A percentile compares a stretch with the other conserved stretches of the same genome.
These are phyloP conservation scores for Chaetomiaceae sp. DNA, from an alignment of 2,329 filamentous ascomycete genomes.

Conservation along the genomic window DNA sequence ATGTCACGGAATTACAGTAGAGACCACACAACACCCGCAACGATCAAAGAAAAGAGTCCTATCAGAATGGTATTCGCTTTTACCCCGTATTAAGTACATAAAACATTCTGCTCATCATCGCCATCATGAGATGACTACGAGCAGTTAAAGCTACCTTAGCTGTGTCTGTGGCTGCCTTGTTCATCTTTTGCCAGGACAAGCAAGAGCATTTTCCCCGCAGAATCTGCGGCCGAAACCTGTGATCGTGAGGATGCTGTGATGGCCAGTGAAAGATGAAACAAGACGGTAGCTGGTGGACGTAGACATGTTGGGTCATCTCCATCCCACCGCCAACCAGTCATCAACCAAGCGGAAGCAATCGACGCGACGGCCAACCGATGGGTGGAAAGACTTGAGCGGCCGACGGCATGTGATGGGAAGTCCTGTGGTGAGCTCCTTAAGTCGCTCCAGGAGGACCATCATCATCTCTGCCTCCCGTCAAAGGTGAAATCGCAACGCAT, in stretches of 20 bases:
- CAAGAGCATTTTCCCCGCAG: neutral
- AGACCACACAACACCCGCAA: neutral
- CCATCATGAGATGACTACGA: neutral
- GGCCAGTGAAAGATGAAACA: neutral
- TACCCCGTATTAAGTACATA: constrained; percentile 10
- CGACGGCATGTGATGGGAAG: neutral
- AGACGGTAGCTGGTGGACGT: neutral
- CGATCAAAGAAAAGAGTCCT: neutral
- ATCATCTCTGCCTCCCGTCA: neutral
- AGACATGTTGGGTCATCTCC: neutral
- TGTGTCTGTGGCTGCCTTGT: neutral
- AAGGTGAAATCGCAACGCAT: neutral
- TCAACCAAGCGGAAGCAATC: neutral
- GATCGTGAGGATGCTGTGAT: neutral
- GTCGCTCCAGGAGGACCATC: neutral
- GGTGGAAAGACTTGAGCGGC: neutral
- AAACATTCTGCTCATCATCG: neutral
- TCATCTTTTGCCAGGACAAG: neutral
- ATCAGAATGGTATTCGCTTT: constrained; percentile 11
- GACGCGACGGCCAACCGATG: constrained; percentile 1
- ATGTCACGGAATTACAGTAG: no score
- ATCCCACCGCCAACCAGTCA: neutral
- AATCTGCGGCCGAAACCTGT: neutral
- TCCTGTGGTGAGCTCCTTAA: constrained; percentile 6
- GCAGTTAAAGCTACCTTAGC: neutral